Evolutionary conservation across 768 basidiomycete species (phyloP).

Genomic region (Boletus fagicola): DNA sequence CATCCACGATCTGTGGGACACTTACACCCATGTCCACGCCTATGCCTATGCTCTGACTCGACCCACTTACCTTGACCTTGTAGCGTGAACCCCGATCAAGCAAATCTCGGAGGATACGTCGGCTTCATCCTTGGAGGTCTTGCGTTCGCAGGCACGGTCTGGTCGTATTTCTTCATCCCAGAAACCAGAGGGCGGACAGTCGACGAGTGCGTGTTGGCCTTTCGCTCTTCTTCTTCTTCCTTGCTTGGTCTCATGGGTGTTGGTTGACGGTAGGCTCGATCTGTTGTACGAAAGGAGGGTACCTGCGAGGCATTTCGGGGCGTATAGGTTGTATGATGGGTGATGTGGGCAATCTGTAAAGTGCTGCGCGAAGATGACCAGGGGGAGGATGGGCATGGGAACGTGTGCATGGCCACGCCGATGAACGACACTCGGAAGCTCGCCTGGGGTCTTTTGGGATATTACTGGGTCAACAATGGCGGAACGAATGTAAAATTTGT

Average conservation of each 20-base stretch:
- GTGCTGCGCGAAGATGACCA: neutral
- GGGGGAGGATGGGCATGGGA: no score
- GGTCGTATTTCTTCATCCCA: constrained; percentile 29
- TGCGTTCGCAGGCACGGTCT: constrained; percentile 19
- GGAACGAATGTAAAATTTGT: no score
- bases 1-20: neutral
- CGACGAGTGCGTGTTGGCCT: constrained; percentile 24
- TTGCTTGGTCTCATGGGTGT: neutral
- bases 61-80: neutral
- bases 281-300: constrained; percentile 32
- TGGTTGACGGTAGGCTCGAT: constrained; percentile 23
- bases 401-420: no score
- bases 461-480: no score
- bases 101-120: constrained; percentile 28
- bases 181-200: constrained; percentile 30
- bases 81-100: constrained; percentile 30
- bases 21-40: neutral
- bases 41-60: neutral
- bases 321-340: constrained; percentile 14
- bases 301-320: constrained; percentile 28
- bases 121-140: constrained; percentile 31
- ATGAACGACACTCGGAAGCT: no score
- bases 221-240: neutral
- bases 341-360: neutral
- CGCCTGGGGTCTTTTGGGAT: no score